Evolutionary conservation across 2,329 filamentous ascomycete species (phyloP).

Genomic region (Lasiodiplodia hormozganensis): DNA sequence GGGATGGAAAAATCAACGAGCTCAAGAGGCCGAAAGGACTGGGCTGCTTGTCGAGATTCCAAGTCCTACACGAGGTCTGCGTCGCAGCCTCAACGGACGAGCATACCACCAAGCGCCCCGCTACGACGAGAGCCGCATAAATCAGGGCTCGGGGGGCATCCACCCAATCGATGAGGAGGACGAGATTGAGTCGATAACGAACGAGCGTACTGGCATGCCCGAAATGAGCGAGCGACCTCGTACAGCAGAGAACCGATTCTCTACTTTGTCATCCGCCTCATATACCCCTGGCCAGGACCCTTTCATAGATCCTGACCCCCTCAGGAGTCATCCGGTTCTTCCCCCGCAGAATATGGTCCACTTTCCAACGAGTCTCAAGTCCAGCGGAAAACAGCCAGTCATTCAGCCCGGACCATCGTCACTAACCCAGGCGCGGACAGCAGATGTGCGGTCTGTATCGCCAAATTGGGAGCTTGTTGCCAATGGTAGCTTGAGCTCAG

Average conservation of each 20-base stretch:
- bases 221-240: conserved; percentile 39
- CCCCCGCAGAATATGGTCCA: conserved; percentile 10
- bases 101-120: conserved; percentile 45
- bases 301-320: conserved; percentile 48
- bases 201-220: conserved; percentile 32
- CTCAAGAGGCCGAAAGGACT: conserved; percentile 52
- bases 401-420: conserved; percentile 36
- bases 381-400: not conserved
- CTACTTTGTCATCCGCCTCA: conserved; percentile 33
- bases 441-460: conserved; percentile 25
- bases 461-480: conserved; percentile 27
- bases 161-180: conserved; percentile 70
- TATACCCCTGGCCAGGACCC: conserved; percentile 46
- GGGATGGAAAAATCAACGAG: conserved; percentile 41
- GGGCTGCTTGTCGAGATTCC: conserved; percentile 56
- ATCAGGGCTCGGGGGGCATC: conserved; percentile 61
- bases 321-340: conserved; percentile 41
- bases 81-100: conserved; percentile 47
- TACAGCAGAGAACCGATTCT: conserved; percentile 36
- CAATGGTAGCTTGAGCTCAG: conserved; percentile 18
- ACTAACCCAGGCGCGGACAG: conserved; percentile 32
- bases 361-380: conserved; percentile 27
- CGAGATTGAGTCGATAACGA: conserved; percentile 58
- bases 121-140: conserved; percentile 58
- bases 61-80: conserved; percentile 56